These are phyloP conservation scores for Pythium monospermum DNA, from an alignment of 352 stramenopile genomes.

Conservation along the genomic window DNA sequence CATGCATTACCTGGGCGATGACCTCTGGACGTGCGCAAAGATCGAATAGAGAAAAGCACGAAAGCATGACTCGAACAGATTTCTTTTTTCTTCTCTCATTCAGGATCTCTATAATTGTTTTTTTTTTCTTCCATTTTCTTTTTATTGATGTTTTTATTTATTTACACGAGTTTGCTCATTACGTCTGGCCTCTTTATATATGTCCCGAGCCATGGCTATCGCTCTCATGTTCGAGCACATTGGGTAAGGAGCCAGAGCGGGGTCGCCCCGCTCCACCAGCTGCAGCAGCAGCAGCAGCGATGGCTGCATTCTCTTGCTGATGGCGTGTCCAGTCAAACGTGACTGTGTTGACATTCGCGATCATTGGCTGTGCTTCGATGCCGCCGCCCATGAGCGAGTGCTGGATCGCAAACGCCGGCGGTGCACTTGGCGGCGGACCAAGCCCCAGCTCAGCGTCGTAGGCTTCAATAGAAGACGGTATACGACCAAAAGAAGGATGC, in stretches of 20 bases:
- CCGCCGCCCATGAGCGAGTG: slow-evolving; percentile 82
- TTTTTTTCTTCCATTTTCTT: too few relatives aligned
- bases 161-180: too few relatives aligned
- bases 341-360: slow-evolving; percentile 69
- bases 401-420: slow-evolving; percentile 57
- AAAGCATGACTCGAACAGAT: too few relatives aligned
- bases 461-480: slow-evolving; percentile 9
- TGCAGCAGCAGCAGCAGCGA: too few relatives aligned
- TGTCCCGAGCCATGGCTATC: too few relatives aligned
- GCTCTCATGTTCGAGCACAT: slow-evolving; percentile 10
- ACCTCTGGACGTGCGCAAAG: slow-evolving; percentile 88
- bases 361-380: slow-evolving; percentile 69
- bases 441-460: slow-evolving; percentile 41
- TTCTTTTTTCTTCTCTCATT: too few relatives aligned
- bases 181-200: too few relatives aligned
- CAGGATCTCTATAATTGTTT: too few relatives aligned
- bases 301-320: slow-evolving; percentile 17
- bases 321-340: slow-evolving; percentile 80
- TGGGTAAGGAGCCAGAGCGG: slow-evolving; percentile 35
- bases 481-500: slow-evolving; percentile 1
- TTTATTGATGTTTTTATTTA: too few relatives aligned
- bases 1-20: slow-evolving; percentile 96
- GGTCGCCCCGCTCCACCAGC: too few relatives aligned
- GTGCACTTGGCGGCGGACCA: slow-evolving; percentile 49
- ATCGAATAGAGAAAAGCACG: slow-evolving; percentile 85